Evolutionary conservation across 805 yeast genomes (phyloP).

Genomic region (Lachancea mirantina): DNA sequence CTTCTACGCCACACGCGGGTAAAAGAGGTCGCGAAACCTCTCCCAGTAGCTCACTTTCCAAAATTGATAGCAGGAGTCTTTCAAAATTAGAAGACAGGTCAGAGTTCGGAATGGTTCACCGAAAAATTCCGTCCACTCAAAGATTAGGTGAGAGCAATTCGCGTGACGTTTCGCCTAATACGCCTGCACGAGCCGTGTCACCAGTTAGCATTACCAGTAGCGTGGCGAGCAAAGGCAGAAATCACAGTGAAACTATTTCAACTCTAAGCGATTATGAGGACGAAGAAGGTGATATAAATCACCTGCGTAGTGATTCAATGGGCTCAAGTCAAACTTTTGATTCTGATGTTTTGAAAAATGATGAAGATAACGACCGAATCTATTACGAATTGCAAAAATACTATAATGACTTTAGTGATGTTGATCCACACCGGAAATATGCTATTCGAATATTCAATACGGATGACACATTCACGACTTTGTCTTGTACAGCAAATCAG

Average conservation of each 20-base stretch:
- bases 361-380: slow-evolving; percentile 31
- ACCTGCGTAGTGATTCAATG: slow-evolving; percentile 4
- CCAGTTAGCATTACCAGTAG: slow-evolving; percentile 1
- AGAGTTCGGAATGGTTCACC: too few species aligned
- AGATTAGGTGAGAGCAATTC: neutral
- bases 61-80: slow-evolving; percentile 3
- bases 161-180: neutral
- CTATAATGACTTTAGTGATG: slow-evolving; percentile 31
- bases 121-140: too few species aligned
- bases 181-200: slow-evolving; percentile 1
- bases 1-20: neutral
- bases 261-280: slow-evolving; percentile 6
- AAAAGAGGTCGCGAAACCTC: slow-evolving; percentile 1
- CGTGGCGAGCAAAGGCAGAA: slow-evolving; percentile 1
- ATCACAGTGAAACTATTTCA: slow-evolving; percentile 3
- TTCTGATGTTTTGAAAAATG: slow-evolving; percentile 13
- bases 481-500: slow-evolving; percentile 72
- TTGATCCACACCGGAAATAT: slow-evolving; percentile 28
- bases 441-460: slow-evolving; percentile 72
- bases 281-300: slow-evolving; percentile 5
- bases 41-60: too few species aligned
- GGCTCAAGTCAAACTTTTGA: slow-evolving; percentile 7
- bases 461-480: slow-evolving; percentile 73
- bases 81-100: slow-evolving; percentile 1
- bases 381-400: slow-evolving; percentile 34